Percentiles rank a stretch among this genome's conserved stretches.
Conservation (phyloP, 2,329 filamentous ascomycete genomes). For the Plenodomus biglobosus region DNA sequence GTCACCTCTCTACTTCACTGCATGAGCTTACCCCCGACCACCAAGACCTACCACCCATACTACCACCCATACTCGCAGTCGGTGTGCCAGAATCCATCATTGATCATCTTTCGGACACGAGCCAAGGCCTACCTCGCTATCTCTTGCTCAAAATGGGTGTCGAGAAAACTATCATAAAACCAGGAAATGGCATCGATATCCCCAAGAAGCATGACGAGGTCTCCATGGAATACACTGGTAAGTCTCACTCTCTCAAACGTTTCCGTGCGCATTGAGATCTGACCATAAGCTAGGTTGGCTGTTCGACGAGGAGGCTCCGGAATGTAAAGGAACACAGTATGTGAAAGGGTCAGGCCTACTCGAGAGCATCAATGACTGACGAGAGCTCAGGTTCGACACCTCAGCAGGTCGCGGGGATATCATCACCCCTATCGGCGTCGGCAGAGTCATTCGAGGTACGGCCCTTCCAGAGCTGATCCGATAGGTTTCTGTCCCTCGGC, state of each 20-base stretch:
- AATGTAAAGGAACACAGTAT: slow-evolving; percentile 71
- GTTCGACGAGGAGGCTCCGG: slow-evolving; percentile 63
- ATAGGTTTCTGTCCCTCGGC: not conserved
- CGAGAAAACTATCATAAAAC: slow-evolving; percentile 63
- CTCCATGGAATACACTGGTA: slow-evolving; percentile 82
- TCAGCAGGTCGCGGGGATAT: slow-evolving; percentile 79
- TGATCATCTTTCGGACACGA: slow-evolving; percentile 2
- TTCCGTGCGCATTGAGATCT: slow-evolving; percentile 5
- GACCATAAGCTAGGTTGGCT: slow-evolving; percentile 61
- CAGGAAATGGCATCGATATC: slow-evolving; percentile 63
- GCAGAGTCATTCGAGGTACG: slow-evolving; percentile 82
- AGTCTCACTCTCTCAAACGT: not conserved
- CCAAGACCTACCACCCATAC: not conserved
- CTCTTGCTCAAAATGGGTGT: slow-evolving; percentile 55
- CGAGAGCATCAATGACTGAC: slow-evolving; percentile 11
- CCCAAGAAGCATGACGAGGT: slow-evolving; percentile 72
- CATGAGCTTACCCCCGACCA: not conserved
- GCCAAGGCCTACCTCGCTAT: not conserved
- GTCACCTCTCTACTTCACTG: not conserved
- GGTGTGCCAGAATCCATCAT: not conserved
- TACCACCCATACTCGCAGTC: not conserved
- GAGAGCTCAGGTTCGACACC: slow-evolving; percentile 74
- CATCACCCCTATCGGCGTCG: slow-evolving; percentile 74
- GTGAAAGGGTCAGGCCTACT: slow-evolving; percentile 38
- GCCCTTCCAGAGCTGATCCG: not conserved